Evolutionary conservation across 257 asterid genomes (phyloP), one percentile per base, ranked within the genome.

Genomic region (Primulina tabacum): DNA sequence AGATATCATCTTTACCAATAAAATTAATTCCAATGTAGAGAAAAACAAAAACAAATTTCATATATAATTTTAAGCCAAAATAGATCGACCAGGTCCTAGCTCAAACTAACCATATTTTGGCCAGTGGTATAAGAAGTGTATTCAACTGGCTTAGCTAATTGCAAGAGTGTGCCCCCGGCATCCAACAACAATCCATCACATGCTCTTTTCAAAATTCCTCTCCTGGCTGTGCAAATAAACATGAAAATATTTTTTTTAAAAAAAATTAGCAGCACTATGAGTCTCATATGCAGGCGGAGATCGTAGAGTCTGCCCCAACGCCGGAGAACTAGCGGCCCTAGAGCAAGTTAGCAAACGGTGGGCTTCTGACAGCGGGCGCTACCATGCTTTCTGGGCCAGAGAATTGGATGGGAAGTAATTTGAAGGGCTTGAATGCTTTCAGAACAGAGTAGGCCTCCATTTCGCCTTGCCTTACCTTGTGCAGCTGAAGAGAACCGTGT

Each of bases 91-190:
- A 43, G n/a, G 55, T 43, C 55, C 55, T 12, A 47, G 61, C 55
- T 38, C 18, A 47, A 73, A 53, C 82, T 38, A 24, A 93, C 99
- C 99, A 65, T 86, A 88, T 88, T 88, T 64, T 72, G 72, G 78
- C 99, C 96, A 73, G 90, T 83, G 34, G 76, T 73, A 62, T 84
- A 80, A 75, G 90, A 92, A 57, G 83, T 84, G 58, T 90, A 84
- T 76, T 81, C 99, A 61, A 93, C 96, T 2, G 99, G 97, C 64
- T 85, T 84, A 3, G 92, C 73, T 69, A 93, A 80, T 70, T 90
- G 99, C 83, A 93, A 82, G 55, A 93, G 87, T 4, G 99, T 93
- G 12, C 97, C 97, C 14, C 97, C 97, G 11, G 99, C 99, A 64
- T 93, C 99, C 74, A 93, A 74, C 62, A 93, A 57, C 76, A 93